Base-by-base conservation (phyloP, 2,329 filamentous ascomycete species). In the Diaporthe amygdali region DNA sequence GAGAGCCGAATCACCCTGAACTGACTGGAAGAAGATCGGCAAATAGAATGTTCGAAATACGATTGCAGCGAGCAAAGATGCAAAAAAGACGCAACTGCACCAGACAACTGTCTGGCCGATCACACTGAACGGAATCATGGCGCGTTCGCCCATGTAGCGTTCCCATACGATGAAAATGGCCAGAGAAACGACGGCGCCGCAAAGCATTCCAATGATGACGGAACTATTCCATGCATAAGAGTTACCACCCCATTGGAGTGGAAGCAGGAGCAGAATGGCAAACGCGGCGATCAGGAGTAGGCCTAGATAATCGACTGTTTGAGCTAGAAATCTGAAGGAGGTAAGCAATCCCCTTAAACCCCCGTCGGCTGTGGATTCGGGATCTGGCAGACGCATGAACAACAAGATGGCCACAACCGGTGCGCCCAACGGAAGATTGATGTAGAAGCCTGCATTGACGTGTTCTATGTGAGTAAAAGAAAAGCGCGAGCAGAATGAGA, bases 141-240 rank as follows among this genome's bases (percentile, higher is more conserved):
- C 56, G 56, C 27, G 37, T 10, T 25, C 27, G 12, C 56, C 56
- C 44, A 44, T 47, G 12, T 47, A 32, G 7, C 27, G 34, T 20
- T 63, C 37, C 56, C 56, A 63, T 63, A 20, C 56, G 22, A 63
- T 44, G n/a, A 63, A 63, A 32, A 63, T 32, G 34, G 15, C 56
- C 5, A 63, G 27, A 41, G 20, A 41, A 9, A 63, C 56, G 37
- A 41, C 56, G 10, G 37, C n/a, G n/a, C 56, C 56, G n/a, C 37
- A 41, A 20, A 63, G 30, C 37, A 63, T 41, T 44, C 56, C 56
- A 44, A 63, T 44, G 37, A 63, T 47, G 22, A 32, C 27, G 22
- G 56, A 27, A n/a, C 15, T 20, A 12, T 63, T 44, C 56, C 56
- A 63, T 7, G 20, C 22, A 15, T 63, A 63, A 15, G 56, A 30